phyloP scores from a whole-genome alignment of 176 grass and related monocot genomes.

The Zoysia pacifica region DNA sequence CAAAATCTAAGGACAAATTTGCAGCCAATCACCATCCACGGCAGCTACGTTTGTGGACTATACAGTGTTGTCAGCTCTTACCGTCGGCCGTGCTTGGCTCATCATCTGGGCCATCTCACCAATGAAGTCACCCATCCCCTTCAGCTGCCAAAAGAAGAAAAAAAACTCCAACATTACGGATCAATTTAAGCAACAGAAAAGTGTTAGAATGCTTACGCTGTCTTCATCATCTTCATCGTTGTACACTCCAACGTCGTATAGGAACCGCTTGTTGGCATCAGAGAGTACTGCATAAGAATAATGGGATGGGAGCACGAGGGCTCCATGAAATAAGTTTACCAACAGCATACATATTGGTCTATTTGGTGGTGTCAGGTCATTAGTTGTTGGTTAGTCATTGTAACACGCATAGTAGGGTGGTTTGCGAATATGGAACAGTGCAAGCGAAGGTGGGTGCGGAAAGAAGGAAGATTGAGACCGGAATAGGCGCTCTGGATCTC shows the following conservation, averaged over 20 bases:
- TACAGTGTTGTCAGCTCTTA: slow-evolving; percentile 37
- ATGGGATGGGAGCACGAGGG: slow-evolving; percentile 44
- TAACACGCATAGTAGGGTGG: neutral
- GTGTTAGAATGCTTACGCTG: slow-evolving; percentile 16
- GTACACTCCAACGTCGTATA: slow-evolving; percentile 89
- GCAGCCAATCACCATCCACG: neutral
- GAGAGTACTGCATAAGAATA: slow-evolving; percentile 80
- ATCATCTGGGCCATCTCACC: slow-evolving; percentile 98
- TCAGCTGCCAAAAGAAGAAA: slow-evolving; percentile 22
- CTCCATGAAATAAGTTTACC: slow-evolving; percentile 54
- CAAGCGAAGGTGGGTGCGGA: neutral
- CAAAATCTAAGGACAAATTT: neutral
- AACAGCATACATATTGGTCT: slow-evolving; percentile 23
- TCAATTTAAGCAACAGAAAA: neutral
- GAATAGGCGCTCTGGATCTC: slow-evolving; percentile 92
- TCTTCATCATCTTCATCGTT: slow-evolving; percentile 71
- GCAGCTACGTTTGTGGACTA: neutral
- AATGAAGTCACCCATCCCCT: slow-evolving; percentile 92
- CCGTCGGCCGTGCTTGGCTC: slow-evolving; percentile 66
- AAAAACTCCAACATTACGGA: neutral
- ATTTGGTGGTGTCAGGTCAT: slow-evolving; percentile 30
- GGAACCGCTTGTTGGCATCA: slow-evolving; percentile 85
- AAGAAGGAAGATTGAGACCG: slow-evolving; percentile 46
- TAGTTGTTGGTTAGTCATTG: slow-evolving; percentile 22
- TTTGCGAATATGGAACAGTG: slow-evolving; percentile 31